Percentiles rank a stretch among this genome's conserved stretches.
These are phyloP conservation scores for Ensete ventricosum DNA, from an alignment of 176 grass and related monocot genomes.

Conservation along the genomic window DNA sequence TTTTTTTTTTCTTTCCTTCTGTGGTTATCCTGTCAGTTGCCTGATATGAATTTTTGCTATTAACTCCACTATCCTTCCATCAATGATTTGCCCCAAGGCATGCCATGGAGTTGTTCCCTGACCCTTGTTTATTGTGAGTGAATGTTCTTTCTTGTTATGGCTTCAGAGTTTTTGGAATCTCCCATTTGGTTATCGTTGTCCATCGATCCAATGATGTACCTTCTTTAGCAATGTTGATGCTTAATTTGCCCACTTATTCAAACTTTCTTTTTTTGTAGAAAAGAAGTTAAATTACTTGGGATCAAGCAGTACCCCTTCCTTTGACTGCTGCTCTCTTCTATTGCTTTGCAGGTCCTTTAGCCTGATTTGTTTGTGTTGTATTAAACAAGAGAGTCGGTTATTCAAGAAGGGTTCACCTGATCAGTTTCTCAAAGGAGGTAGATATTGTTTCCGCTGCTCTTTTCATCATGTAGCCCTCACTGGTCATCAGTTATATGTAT, in stretches of 20 bases:
- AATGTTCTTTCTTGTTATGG: no score
- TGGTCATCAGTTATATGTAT: neutral
- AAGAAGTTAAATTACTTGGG: neutral
- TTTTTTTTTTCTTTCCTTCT: no score
- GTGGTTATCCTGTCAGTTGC: no score
- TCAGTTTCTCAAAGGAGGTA: neutral
- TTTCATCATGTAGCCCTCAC: neutral
- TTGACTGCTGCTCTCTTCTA: neutral
- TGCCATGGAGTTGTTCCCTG: no score
- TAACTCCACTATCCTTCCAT: no score
- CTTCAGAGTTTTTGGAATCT: no score
- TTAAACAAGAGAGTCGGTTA: neutral
- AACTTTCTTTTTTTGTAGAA: neutral
- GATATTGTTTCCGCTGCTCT: conserved; percentile 1
- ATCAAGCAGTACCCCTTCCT: neutral
- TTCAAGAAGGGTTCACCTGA: neutral
- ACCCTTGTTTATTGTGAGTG: no score
- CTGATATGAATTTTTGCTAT: no score
- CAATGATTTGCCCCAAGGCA: no score
- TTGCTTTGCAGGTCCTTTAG: neutral
- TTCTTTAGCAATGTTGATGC: no score
- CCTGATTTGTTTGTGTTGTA: neutral
- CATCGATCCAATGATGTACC: no score
- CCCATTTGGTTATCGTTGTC: no score
- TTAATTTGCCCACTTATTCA: neutral